phyloP scores from a whole-genome alignment of 2,329 filamentous ascomycete species.

The Trichoderma koningiopsis region DNA sequence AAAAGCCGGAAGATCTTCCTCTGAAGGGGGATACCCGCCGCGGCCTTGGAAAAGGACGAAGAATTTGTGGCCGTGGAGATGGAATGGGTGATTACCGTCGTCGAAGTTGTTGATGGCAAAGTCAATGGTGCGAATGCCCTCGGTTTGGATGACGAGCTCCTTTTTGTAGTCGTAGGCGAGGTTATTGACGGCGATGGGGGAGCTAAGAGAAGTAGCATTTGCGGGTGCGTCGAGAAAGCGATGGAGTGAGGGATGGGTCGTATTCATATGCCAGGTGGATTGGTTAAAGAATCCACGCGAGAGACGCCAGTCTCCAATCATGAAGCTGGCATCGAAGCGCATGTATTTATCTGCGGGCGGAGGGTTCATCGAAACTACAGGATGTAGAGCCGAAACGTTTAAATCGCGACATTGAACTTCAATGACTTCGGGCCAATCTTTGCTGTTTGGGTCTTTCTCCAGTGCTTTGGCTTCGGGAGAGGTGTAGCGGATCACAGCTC shows the following conservation, averaged over 20 bases:
- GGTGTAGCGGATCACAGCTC: slow-evolving; percentile 38
- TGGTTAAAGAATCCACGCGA: slow-evolving; percentile 58
- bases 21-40: slow-evolving; percentile 41
- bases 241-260: slow-evolving; percentile 41
- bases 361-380: slow-evolving; percentile 40
- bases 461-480: background rate
- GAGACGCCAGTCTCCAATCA: slow-evolving; percentile 56
- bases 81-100: slow-evolving; percentile 48
- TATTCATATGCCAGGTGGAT: slow-evolving; percentile 50
- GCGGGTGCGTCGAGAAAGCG: slow-evolving; percentile 37
- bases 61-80: slow-evolving; percentile 64
- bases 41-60: slow-evolving; percentile 45
- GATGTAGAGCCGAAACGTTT: slow-evolving; percentile 50
- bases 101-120: slow-evolving; percentile 63
- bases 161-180: slow-evolving; percentile 34
- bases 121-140: slow-evolving; percentile 56
- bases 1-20: slow-evolving; percentile 32
- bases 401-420: slow-evolving; percentile 56
- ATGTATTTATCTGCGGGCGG: slow-evolving; percentile 46
- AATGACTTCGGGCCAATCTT: slow-evolving; percentile 52
- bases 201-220: slow-evolving; percentile 22
- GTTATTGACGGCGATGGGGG: slow-evolving; percentile 35
- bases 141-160: slow-evolving; percentile 52
- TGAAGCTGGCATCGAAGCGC: slow-evolving; percentile 54
- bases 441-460: slow-evolving; percentile 40